Evolutionary conservation across 2,329 filamentous ascomycete species (phyloP), one percentile per base, ranked within the genome.

Genomic region (Metarhizium brunneum): DNA sequence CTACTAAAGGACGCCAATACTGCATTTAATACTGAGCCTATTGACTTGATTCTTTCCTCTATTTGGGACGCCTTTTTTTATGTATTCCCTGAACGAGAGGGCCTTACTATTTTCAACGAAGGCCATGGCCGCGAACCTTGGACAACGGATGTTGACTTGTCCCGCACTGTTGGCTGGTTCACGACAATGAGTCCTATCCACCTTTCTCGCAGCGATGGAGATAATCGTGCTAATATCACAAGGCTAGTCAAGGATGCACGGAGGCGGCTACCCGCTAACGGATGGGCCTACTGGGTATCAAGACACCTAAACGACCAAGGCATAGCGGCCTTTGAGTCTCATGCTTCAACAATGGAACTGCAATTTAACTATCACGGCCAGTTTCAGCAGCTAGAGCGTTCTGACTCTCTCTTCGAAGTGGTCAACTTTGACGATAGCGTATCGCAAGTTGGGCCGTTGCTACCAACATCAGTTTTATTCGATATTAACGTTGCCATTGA

Each of bases 31-130:
- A 71, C 69, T 0, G 64, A 68, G 32, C 63, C 69, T 0, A 58
- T 71, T 7, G 70, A 73, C 29, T 48, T 72, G 2, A 56, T 72
- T 10, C 58, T 69, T 7, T 65, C 66, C 6, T 60, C 66, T 1
- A 52, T 69, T 6, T 53, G 63, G 16, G 55, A 60, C 47, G 67
- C 68, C 2, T 70, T 72, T 56, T 38, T 36, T 6, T 20, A 51
- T 10, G 58, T 58, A 8, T 73, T 73, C 53, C 2, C 69, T 66
- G 2, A 52, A 35, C 53, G 53, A 10, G 29, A 47, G 60, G 16
- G 61, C 69, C 32, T 69, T 64, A 65, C 29, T 66, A 71, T 56
- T 67, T 58, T 58, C 11, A 40, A 40, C 5, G 38, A 40, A 40
- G 38, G 38, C 14, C 38, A 40, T 16, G 38, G 38, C 38, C 35